Conservation (phyloP, 441 rosid genomes). For the Pelargonium myrrhifolium region DNA sequence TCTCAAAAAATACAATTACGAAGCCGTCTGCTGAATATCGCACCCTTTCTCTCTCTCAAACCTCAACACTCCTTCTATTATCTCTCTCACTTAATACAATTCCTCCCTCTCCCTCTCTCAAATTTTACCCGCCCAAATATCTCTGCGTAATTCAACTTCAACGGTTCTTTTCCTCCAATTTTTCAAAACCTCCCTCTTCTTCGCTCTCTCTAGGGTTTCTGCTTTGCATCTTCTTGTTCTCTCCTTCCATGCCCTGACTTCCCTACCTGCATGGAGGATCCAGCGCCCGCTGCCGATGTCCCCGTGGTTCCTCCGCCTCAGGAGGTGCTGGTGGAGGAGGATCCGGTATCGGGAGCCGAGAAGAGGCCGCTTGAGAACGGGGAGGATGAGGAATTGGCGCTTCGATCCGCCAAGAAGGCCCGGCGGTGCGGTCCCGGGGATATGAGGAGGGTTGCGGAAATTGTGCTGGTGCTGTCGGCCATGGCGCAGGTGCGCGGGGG, state of each 20-base stretch:
- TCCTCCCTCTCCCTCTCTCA: not conserved
- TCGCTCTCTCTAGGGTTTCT: slow-evolving; percentile 24
- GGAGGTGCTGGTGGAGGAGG: not conserved
- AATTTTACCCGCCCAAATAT: slow-evolving; percentile 16
- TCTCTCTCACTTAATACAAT: not conserved
- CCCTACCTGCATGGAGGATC: slow-evolving; percentile 29
- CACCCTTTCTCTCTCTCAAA: slow-evolving; percentile 1
- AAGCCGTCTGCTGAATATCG: not conserved
- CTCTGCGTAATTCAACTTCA: not conserved
- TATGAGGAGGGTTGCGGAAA: slow-evolving; percentile 69
- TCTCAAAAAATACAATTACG: not conserved
- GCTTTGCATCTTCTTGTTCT: slow-evolving; percentile 10
- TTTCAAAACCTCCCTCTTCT: slow-evolving; percentile 18
- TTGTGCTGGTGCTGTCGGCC: slow-evolving; percentile 68
- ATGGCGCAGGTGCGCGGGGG: slow-evolving; percentile 71
- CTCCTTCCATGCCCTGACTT: slow-evolving; percentile 10
- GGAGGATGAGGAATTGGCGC: slow-evolving; percentile 15
- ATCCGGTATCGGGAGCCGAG: slow-evolving; percentile 7
- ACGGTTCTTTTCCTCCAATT: slow-evolving; percentile 13
- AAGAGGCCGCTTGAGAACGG: slow-evolving; percentile 34
- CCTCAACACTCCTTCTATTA: not conserved
- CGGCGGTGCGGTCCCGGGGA: slow-evolving; percentile 26
- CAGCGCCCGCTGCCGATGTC: slow-evolving; percentile 16
- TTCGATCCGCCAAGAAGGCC: slow-evolving; percentile 34
- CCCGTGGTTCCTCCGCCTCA: too few relatives aligned